Base-by-base conservation (phyloP, 148 eudicot genomes). In the Nepenthes mirabilis region DNA sequence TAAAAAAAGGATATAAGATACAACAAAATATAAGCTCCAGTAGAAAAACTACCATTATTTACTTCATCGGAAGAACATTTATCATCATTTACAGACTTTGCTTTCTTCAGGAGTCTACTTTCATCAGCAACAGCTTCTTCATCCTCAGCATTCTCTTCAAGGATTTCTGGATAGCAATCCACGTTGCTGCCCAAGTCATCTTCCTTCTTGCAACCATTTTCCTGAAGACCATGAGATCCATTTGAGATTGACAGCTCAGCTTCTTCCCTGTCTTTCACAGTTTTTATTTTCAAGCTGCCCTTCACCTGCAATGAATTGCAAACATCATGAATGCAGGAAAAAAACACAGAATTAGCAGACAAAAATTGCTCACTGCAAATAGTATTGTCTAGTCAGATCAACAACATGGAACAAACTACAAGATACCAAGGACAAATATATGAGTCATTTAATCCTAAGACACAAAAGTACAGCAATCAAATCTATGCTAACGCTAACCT, bases 51-150 rank as follows among this genome's bases (percentile, higher is more conserved):
- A 85, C 97, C 98, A 68, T 70, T 71, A 48, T 58, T 9, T 34
- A 51, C 52, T 65, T 72, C 79, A 51, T 47, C 47, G 8, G 72
- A 48, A 51, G 69, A 49, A 59, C 65, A 34, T 32, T 64, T 66
- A 36, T 73, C 82, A 65, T 81, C 80, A 52, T 37, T 36, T 52
- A 68, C 71, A 37, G 87, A 69, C 68, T 86, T 93, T 34, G 79
- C 79, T 79, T 82, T 89, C 71, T 93, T 89, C 32, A 67, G 54
- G 55, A 86, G 95, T 66, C 95, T 79, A 64, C 49, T 70, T 14
- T 79, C 99, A 74, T 77, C 86, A 36, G 65, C 35, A 34, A 33
- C 70, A 57, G 63, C 37, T 51, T 66, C 55, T 9, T 62, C 73
- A 69, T 75, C 71, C 7, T 54, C 37, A 36, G 60, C 9, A 14